These are phyloP conservation scores for Bondarzewia mesenterica DNA, from an alignment of 1,284 basidiomycete species.

Conservation along the genomic window DNA sequence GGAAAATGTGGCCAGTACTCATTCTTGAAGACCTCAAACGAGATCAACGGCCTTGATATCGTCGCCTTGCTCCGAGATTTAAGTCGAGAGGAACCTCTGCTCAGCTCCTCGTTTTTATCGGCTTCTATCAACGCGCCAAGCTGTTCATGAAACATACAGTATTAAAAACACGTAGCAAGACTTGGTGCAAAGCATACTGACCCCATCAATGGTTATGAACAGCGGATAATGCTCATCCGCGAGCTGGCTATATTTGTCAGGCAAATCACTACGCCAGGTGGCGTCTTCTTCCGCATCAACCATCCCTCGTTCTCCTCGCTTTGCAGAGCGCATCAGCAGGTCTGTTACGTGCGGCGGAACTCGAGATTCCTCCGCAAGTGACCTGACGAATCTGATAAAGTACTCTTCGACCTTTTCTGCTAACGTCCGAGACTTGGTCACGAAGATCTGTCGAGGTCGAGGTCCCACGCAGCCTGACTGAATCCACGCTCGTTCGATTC, in stretches of 20 bases:
- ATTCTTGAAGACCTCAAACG: slow-evolving; percentile 42
- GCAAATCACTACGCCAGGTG: slow-evolving; percentile 38
- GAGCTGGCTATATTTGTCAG: slow-evolving; percentile 52
- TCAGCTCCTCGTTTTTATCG: not conserved
- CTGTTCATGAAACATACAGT: slow-evolving; percentile 25
- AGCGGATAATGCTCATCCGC: slow-evolving; percentile 59
- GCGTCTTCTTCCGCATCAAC: slow-evolving; percentile 39
- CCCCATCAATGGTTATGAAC: slow-evolving; percentile 60
- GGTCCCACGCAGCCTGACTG: slow-evolving; percentile 20
- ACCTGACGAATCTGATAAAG: slow-evolving; percentile 37
- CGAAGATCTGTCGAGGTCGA: slow-evolving; percentile 54
- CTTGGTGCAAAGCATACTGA: slow-evolving; percentile 19
- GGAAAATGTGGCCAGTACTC: slow-evolving; percentile 62
- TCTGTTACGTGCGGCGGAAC: slow-evolving; percentile 26
- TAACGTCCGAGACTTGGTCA: slow-evolving; percentile 54
- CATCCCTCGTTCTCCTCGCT: slow-evolving; percentile 26
- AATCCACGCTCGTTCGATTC: slow-evolving; percentile 41
- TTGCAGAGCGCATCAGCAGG: slow-evolving; percentile 15
- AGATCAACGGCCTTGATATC: slow-evolving; percentile 24
- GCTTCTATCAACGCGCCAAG: slow-evolving; percentile 2
- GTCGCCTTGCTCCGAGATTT: too few relatives aligned
- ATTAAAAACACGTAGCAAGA: not conserved
- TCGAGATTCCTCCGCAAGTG: not conserved
- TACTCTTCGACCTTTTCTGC: slow-evolving; percentile 54
- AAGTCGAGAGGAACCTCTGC: too few relatives aligned